Base-by-base conservation (phyloP, 2,329 filamentous ascomycete species). In the Cryphonectria naterciae region DNA sequence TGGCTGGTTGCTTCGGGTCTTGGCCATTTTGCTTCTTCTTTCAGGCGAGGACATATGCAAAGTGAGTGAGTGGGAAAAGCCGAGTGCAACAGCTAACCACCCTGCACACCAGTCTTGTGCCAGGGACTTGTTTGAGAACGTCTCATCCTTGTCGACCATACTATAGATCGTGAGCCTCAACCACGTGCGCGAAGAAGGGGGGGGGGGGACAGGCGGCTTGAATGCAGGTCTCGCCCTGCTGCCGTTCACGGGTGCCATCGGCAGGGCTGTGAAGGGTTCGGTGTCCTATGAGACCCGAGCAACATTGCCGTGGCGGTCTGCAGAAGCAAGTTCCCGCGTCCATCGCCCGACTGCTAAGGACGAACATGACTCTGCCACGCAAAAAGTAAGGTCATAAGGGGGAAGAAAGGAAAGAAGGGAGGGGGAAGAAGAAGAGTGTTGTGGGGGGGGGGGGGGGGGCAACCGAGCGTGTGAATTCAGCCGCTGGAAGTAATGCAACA, bases 111-210 rank as follows among this genome's bases (percentile, higher is more conserved):
- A 49, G 61, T 28, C 61, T 15, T 39, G 15, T 64, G 39, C 39
- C 61, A 64, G 46, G 46, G 19, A 71, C 35, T 67, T 61, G 43
- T 60, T 62, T 25, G 43, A 72, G 67, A 52, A 43, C 19, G 46
- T 46, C 43, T 68, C 56, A 68, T 71, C 69, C 69, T 67, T 71
- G 66, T 65, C 64, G 35, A 13, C 64, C 46, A 64, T 41, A 46
- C 56, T 43, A 72, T 39, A 49, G 67, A 69, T 69, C 58, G 70
- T 64, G 63, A 43, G 61, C 70, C 68, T 70, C 43, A 64, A 54
- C 70, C 70, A 72, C 70, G 70, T 72, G 70, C 64, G 49, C 17
- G 10, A 35, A 46, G 11, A 28, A 6, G 22, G 4, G 22, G 25
- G 39, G 64, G 22, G 43, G 19, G 22, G 4, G 22, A 19, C 28